Evolutionary conservation across 1,284 basidiomycete genomes (phyloP), one percentile per base, ranked within the genome.

Genomic region (Porogramme epimiltina): DNA sequence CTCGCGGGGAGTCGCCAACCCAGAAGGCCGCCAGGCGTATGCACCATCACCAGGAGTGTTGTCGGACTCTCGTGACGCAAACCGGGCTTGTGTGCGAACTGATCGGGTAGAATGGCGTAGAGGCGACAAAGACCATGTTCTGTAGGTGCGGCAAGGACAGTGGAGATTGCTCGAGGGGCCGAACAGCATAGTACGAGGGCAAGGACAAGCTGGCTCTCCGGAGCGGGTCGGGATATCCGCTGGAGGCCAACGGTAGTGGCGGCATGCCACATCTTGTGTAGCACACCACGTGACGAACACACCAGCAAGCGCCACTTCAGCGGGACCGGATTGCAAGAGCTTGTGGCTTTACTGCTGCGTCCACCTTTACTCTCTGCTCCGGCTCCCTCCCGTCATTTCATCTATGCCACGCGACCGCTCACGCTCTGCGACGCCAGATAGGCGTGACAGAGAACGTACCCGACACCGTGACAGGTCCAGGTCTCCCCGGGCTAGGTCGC

Each of bases 1-100:
- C 79, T 91, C 83, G 63, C 82, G 78, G 37, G 89, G 89, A 19
- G 86, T 91, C 19, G 85, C 83, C 49, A 89, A 68, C 39, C 80
- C 78, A 34, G 66, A 66, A 25, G 72, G 68, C 39, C 64, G 66
- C 40, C 66, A 51, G 49, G 60, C 62, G 18, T 65, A 59, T 5
- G 46, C 38, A 15, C 44, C 31, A 46, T 62, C 53, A 38, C 39
- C 46, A 34, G 50, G 43, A 10, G 68, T 65, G 20, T 63, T 47
- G 40, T 71, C 69, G 19, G 42, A 20, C 5, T 37, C 34, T 26
- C 73, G 70, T 47, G 62, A 66, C 26, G 67, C 73, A 49, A 72
- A 72, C 24, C 71, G 75, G 8, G 73, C 66, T 62, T 81, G 77
- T 15, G 79, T 80, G 47, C 73, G 73, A 13, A 81, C 49, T 47